Percentiles rank a stretch among this genome's conserved stretches.
Conservation (phyloP, 441 rosid genomes). For the Macaranga tanarius region DNA sequence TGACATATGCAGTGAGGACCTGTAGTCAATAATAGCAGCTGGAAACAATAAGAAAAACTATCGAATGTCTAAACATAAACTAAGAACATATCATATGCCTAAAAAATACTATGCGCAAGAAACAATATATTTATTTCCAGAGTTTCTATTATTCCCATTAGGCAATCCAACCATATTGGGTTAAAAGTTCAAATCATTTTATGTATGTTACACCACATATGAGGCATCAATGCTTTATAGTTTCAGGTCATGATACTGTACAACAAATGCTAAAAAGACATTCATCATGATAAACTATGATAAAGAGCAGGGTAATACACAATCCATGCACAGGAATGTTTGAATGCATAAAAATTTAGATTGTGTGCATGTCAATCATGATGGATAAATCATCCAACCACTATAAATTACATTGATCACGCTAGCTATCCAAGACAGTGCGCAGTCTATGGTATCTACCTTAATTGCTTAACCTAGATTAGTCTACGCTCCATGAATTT, state of each 20-base stretch:
- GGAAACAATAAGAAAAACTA: constrained; percentile 9
- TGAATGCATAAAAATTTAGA: neutral
- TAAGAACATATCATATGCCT: neutral
- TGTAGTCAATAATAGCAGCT: constrained; percentile 31
- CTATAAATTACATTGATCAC: neutral
- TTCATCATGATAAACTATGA: neutral
- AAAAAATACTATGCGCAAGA: neutral
- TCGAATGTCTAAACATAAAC: neutral
- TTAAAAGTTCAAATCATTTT: neutral
- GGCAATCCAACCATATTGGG: neutral
- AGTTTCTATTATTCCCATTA: neutral
- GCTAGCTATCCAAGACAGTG: neutral
- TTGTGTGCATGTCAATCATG: neutral
- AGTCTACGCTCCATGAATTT: neutral
- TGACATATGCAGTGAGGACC: constrained; percentile 76
- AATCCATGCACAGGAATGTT: neutral
- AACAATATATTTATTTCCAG: neutral
- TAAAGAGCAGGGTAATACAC: neutral
- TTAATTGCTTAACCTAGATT: neutral
- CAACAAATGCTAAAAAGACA: neutral
- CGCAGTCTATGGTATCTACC: neutral
- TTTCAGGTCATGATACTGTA: neutral
- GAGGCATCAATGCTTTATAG: neutral
- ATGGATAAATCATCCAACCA: constrained; percentile 4
- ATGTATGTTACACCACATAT: neutral